A percentile compares a stretch with the other conserved stretches of the same genome.
phyloP scores from a whole-genome alignment of 2,329 filamentous ascomycete genomes.

The Mycosphaerella arachidis region DNA sequence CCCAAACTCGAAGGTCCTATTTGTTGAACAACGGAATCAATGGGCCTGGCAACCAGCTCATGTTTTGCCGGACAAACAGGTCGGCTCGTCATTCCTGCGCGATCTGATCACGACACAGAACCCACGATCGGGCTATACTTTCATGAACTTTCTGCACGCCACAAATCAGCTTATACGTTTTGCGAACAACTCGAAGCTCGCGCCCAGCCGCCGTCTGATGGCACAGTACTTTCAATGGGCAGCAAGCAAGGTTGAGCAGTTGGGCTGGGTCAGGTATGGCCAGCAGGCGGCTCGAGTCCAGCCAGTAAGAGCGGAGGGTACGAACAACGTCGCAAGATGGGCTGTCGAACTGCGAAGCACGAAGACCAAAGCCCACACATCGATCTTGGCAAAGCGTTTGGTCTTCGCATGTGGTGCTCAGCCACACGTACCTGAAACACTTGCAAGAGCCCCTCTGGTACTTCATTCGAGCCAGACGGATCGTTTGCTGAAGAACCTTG shows the following conservation, averaged over 20 bases:
- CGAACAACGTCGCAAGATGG: conserved; percentile 18
- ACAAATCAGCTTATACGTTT: conserved; percentile 27
- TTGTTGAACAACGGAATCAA: conserved; percentile 19
- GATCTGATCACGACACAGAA: conserved; percentile 29
- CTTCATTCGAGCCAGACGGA: conserved; percentile 17
- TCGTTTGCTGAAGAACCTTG: conserved; percentile 16
- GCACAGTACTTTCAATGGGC: conserved; percentile 28
- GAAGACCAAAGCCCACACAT: conserved; percentile 13
- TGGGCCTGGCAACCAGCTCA: conserved; percentile 20
- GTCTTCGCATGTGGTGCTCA: conserved; percentile 22
- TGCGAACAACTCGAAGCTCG: conserved; percentile 27
- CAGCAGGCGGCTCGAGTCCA: conserved; percentile 19
- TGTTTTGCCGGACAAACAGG: conserved; percentile 19
- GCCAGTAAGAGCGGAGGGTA: conserved; percentile 11
- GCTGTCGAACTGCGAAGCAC: conserved; percentile 14
- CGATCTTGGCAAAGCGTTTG: conserved; percentile 19
- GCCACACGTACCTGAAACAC: conserved; percentile 14
- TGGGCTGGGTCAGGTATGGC: conserved; percentile 26
- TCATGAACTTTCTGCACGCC: conserved; percentile 29
- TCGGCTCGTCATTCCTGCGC: conserved; percentile 24
- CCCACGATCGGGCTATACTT: conserved; percentile 28
- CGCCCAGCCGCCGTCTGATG: conserved; percentile 23
- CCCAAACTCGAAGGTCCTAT: conserved; percentile 16
- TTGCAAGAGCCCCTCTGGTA: conserved; percentile 14
- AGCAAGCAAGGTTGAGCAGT: conserved; percentile 20